A percentile compares a stretch with the other conserved stretches of the same genome.
These are phyloP conservation scores for Cardiospermum halicacabum DNA, from an alignment of 345 rosid species.

Conservation along the genomic window DNA sequence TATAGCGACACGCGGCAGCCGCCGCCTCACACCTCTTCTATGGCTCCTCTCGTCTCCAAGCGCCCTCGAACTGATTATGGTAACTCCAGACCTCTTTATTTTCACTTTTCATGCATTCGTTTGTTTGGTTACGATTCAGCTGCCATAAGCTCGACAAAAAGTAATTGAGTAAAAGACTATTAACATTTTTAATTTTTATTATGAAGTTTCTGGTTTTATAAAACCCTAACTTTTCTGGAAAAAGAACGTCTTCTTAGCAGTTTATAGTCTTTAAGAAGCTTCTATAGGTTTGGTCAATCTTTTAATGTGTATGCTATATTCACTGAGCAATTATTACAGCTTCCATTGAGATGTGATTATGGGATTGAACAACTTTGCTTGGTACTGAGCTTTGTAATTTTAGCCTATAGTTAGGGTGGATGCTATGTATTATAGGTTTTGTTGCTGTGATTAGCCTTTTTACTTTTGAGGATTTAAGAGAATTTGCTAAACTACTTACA, in stretches of 20 bases:
- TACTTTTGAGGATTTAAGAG: no score
- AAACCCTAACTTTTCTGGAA: background rate
- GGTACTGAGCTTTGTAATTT: background rate
- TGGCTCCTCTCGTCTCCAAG: constrained; percentile 33
- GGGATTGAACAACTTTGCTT: background rate
- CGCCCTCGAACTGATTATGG: constrained; percentile 52
- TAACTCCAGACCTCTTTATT: background rate
- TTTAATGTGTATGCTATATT: background rate
- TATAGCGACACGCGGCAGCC: constrained; percentile 35
- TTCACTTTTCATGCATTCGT: background rate
- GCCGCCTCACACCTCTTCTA: constrained; percentile 24
- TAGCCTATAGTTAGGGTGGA: background rate
- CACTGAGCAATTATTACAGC: background rate
- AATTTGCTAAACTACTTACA: no score
- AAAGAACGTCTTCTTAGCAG: background rate
- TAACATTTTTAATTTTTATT: no score
- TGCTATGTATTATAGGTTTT: no score
- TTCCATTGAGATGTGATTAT: background rate
- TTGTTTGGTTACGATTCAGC: background rate
- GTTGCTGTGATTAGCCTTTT: no score
- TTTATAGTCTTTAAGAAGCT: background rate
- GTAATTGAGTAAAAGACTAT: background rate
- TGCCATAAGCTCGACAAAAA: background rate
- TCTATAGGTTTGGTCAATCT: background rate
- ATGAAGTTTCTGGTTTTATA: background rate